A percentile compares a stretch with the other conserved stretches of the same genome.
These are phyloP conservation scores for Adansonia gregorii DNA, from an alignment of 441 rosid species.

Conservation along the genomic window DNA sequence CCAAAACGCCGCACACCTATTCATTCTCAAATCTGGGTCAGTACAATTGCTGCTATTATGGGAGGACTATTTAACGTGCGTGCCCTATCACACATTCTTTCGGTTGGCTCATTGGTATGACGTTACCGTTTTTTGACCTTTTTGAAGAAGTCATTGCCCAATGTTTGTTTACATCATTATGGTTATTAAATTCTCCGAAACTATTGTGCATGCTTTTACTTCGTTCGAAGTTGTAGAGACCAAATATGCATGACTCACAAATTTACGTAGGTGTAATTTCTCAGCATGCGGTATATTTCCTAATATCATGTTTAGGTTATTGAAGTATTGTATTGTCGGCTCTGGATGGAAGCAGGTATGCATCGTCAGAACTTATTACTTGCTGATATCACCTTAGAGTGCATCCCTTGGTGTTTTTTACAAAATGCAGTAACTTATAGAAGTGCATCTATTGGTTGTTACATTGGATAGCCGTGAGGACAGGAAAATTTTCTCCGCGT, in stretches of 20 bases:
- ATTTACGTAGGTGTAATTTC: not conserved
- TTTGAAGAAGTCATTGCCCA: not conserved
- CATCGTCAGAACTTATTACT: constrained; percentile 11
- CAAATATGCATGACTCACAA: not conserved
- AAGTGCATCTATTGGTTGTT: not conserved
- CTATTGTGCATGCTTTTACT: not conserved
- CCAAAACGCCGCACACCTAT: constrained; percentile 79
- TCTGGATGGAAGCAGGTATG: not conserved
- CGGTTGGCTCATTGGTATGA: constrained; percentile 93
- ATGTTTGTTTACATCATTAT: constrained; percentile 18
- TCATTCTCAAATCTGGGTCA: constrained; percentile 96
- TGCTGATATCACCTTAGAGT: not conserved
- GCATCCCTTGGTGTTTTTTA: not conserved
- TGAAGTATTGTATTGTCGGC: not conserved
- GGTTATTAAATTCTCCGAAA: constrained; percentile 7
- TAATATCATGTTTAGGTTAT: not conserved
- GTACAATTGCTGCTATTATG: constrained; percentile 75
- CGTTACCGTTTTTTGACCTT: not conserved
- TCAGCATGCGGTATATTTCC: constrained; percentile 10
- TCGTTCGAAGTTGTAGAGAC: not conserved
- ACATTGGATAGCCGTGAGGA: not conserved
- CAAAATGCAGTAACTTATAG: not conserved
- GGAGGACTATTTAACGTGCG: constrained; percentile 87
- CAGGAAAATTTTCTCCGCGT: constrained; percentile 14
- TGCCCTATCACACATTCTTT: constrained; percentile 90